These are phyloP conservation scores for Marasmius fiardii DNA, from an alignment of 1,284 basidiomycete genomes.

Conservation along the genomic window DNA sequence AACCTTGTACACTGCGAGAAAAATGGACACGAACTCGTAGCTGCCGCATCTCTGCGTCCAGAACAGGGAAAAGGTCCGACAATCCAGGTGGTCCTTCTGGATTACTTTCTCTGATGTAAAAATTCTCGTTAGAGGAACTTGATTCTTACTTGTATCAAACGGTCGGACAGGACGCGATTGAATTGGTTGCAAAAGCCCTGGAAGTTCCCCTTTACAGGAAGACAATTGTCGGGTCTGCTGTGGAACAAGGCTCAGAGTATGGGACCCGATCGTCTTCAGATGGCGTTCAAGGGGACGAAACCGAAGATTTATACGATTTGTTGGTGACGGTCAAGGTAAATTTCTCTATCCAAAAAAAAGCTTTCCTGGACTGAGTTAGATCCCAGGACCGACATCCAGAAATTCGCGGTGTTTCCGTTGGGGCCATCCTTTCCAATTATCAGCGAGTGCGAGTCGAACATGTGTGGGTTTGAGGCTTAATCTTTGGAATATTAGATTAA, in stretches of 20 bases:
- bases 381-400: constrained; percentile 76
- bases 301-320: constrained; percentile 89
- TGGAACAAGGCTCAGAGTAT: constrained; percentile 86
- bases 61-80: constrained; percentile 76
- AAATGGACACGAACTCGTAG: constrained; percentile 88
- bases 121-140: constrained; percentile 76
- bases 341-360: neutral
- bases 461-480: constrained; percentile 59
- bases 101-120: constrained; percentile 14
- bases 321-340: constrained; percentile 76
- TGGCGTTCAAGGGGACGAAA: constrained; percentile 84
- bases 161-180: constrained; percentile 93
- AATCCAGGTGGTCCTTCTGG: constrained; percentile 17
- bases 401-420: constrained; percentile 86
- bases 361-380: constrained; percentile 8
- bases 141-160: constrained; percentile 99
- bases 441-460: constrained; percentile 97
- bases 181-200: constrained; percentile 83
- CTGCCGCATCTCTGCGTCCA: constrained; percentile 87
- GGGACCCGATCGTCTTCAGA: constrained; percentile 55
- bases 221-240: constrained; percentile 77
- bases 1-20: constrained; percentile 88
- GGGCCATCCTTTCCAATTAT: constrained; percentile 97
- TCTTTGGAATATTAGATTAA: neutral
- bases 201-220: constrained; percentile 84